Conservation (phyloP, 345 rosid species). For the Arabidopsis suecica region DNA sequence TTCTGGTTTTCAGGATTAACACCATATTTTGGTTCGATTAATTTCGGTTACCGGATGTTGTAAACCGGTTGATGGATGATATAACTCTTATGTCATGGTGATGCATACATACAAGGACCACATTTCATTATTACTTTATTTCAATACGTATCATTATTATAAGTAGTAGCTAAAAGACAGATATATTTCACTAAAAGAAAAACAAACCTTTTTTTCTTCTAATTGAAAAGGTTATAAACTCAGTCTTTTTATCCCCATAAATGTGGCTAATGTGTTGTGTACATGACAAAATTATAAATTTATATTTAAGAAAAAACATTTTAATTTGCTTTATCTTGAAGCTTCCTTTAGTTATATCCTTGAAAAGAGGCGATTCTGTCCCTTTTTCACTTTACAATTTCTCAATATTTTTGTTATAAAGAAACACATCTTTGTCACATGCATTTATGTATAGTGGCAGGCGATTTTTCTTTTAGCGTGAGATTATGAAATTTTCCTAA, state of each 20-base stretch:
- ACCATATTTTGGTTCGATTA: slow-evolving; percentile 14
- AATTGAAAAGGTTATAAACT: slow-evolving; percentile 14
- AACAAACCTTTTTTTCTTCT: neutral
- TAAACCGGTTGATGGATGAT: slow-evolving; percentile 33
- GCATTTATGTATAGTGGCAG: slow-evolving; percentile 12
- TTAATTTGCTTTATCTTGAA: slow-evolving; percentile 40
- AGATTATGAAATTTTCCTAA: slow-evolving; percentile 1
- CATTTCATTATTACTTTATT: slow-evolving; percentile 25
- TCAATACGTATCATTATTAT: neutral
- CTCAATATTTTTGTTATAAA: slow-evolving; percentile 23
- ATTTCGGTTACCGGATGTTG: slow-evolving; percentile 14
- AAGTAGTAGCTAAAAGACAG: slow-evolving; percentile 34
- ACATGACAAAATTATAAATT: slow-evolving; percentile 12
- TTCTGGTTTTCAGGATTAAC: neutral
- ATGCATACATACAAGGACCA: slow-evolving; percentile 31
- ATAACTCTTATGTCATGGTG: slow-evolving; percentile 39
- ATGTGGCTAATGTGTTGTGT: slow-evolving; percentile 29
- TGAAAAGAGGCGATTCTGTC: slow-evolving; percentile 35
- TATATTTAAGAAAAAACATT: neutral
- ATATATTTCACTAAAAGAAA: slow-evolving; percentile 17
- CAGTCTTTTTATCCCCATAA: slow-evolving; percentile 17
- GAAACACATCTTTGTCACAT: slow-evolving; percentile 39
- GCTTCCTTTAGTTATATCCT: slow-evolving; percentile 34
- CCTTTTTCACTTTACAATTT: slow-evolving; percentile 37
- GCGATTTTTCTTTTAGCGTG: neutral